Percentiles rank a stretch among this genome's conserved stretches.
Conservation (phyloP, 2,329 filamentous ascomycete species). For the Botrytis galanthina region DNA sequence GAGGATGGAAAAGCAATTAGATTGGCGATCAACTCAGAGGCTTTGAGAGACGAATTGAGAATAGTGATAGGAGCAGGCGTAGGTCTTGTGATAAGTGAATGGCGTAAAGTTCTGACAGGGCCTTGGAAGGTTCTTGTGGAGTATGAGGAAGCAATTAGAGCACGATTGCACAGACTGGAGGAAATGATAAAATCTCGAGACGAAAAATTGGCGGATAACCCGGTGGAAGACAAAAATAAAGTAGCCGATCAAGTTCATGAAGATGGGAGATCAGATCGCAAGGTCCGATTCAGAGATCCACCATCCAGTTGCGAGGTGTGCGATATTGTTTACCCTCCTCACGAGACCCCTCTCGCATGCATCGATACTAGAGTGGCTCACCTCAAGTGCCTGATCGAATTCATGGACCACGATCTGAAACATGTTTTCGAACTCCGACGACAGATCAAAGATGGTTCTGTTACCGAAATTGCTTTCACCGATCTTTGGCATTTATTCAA, state of each 20-base stretch:
- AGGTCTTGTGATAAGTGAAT: background rate
- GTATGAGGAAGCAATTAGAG: background rate
- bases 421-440: conserved; percentile 12
- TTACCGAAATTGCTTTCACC: conserved; percentile 9
- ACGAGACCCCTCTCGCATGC: conserved; percentile 2
- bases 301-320: conserved; percentile 9
- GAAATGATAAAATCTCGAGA: background rate
- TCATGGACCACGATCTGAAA: conserved; percentile 19
- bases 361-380: conserved; percentile 9
- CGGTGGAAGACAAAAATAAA: background rate
- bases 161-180: background rate
- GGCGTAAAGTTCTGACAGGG: background rate
- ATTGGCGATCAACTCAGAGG: conserved; percentile 10
- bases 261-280: background rate
- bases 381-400: conserved; percentile 8
- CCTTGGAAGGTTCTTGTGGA: conserved; percentile 16
- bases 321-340: background rate
- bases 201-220: accelerated
- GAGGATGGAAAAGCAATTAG: background rate
- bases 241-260: too few species aligned
- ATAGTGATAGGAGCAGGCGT: background rate
- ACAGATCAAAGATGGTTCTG: background rate
- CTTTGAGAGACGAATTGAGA: background rate
- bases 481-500: conserved; percentile 22
- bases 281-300: background rate